Base-by-base conservation (phyloP, 2,329 filamentous ascomycete species). In the Phaeophleospora eucalypticola region DNA sequence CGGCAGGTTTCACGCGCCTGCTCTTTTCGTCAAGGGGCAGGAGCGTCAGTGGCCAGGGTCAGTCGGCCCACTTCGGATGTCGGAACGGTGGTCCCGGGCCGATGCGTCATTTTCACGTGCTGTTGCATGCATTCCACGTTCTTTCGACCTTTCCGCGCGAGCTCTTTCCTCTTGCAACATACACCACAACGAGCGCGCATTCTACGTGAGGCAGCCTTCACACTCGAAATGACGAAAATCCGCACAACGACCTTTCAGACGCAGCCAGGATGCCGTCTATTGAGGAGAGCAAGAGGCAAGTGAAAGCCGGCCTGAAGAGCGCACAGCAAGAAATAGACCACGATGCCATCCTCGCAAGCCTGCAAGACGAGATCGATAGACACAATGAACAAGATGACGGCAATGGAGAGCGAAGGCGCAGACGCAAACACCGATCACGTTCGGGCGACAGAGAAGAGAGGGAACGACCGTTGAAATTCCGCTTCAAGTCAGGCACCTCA, bases 341-440 rank as follows among this genome's bases (percentile, higher is more conserved):
- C 52, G 59, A 64, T 51, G 60, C 61, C 53, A 47, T 68, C 52
- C 45, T 60, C 43, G 45, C 63, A 34, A 45, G 50, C 54, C 50
- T 65, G 3, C 58, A 64, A 45, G 56, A 59, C 36, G 63, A 65
- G 51, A 65, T 65, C 37, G 63, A 65, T 42, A 54, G 51, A 27
- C 62, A 65, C 44, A 65, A 58, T 53, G 43, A 51, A 40, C 21
- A 50, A 38, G 45, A 45, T n/a, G 47, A 51, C 17, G 35, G 17
- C 10, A 36, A 56, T 16, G 44, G 52, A 29, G 45, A 50, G 6
- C 36, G 45, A 37, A 36, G 15, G 24, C 24, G 24, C 24, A 29
- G 24, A 29, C 12, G 24, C 24, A 29, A 29, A 12, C 24, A 29
- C n/a, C n/a, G n/a, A n/a, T n/a, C 15, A 36, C 20, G 12, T 42